phyloP scores from a whole-genome alignment of 2,329 filamentous ascomycete genomes.

The Hypoxylon sp. region DNA sequence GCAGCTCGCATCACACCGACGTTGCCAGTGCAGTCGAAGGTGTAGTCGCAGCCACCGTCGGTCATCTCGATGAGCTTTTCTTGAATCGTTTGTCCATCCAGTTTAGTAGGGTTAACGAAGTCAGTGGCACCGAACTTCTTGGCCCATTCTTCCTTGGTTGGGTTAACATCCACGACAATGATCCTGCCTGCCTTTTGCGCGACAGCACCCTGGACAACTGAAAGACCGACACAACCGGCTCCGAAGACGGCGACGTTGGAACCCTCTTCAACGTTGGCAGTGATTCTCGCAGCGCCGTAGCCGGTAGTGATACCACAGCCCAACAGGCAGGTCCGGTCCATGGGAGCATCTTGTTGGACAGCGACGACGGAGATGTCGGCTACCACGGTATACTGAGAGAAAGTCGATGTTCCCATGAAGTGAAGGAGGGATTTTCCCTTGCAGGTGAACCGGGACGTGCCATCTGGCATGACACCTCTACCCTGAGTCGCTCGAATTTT shows the following conservation, averaged over 20 bases:
- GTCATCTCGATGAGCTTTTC: slow-evolving; percentile 98
- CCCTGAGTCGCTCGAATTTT: slow-evolving; percentile 99
- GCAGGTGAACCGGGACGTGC: slow-evolving; percentile 93
- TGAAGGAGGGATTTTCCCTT: slow-evolving; percentile 96
- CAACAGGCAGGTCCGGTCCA: slow-evolving; percentile 95
- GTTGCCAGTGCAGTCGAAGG: slow-evolving; percentile 99
- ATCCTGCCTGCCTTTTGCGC: slow-evolving; percentile 85
- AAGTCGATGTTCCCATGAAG: slow-evolving; percentile 99
- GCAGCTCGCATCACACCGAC: slow-evolving; percentile 93
- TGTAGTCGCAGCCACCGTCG: slow-evolving; percentile 98
- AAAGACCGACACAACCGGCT: slow-evolving; percentile 94
- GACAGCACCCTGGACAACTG: slow-evolving; percentile 93
- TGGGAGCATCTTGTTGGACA: slow-evolving; percentile 89
- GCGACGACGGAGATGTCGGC: slow-evolving; percentile 98
- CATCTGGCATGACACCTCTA: slow-evolving; percentile 96
- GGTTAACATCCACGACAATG: slow-evolving; percentile 84
- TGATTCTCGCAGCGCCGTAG: slow-evolving; percentile 95
- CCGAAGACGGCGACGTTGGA: slow-evolving; percentile 94
- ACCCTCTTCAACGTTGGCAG: slow-evolving; percentile 91
- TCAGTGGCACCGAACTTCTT: slow-evolving; percentile 96
- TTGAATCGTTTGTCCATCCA: slow-evolving; percentile 84
- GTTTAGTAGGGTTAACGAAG: slow-evolving; percentile 93
- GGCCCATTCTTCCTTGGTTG: slow-evolving; percentile 90
- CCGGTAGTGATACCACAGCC: slow-evolving; percentile 99
- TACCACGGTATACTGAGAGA: slow-evolving; percentile 98